Base-by-base conservation (phyloP, 257 asterid genomes). In the Jacaranda mimosifolia region DNA sequence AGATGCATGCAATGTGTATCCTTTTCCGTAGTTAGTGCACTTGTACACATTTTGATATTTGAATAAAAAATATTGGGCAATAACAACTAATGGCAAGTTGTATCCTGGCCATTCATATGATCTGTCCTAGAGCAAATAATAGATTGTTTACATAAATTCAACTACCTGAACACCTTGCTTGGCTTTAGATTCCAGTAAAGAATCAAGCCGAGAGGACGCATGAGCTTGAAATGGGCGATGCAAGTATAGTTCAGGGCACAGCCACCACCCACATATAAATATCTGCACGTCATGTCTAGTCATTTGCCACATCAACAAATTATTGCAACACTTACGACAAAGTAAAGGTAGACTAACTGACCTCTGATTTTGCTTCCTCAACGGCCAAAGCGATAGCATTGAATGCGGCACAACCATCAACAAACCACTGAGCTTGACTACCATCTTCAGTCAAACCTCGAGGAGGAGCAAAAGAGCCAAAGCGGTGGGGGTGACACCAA, bases 131-230 rank as follows among this genome's bases (percentile, higher is more conserved):
- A 43, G 70, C 19, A 81, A 70, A 74, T 42, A 63, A 75, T 9
- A 58, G 64, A 78, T 42, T 52, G 73, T 76, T 49, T 32, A 66
- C 38, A 17, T 55, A 55, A 55, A 57, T 13, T n/a, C 5, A 52
- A n/a, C 36, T 81, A 89, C 94, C 92, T 89, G 92, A 83, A 90
- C 95, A 40, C 95, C 95, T 86, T 90, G 89, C 83, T 90, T 90
- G 21, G 95, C 95, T 80, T 90, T 90, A 74, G 80, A 86, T 81
- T 88, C 95, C 68, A 90, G 84, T 68, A 90, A 83, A 60, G 90
- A 73, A 82, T 90, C 95, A 77, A 90, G 87, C 43, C 92, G 87
- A 39, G 83, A 82, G 75, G 91, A 82, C 51, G 90, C 80, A 72
- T 86, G 86, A 64, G 85, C 64, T 19, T 80, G 82, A 83, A 88